Evolutionary conservation across 345 rosid genomes (phyloP), one percentile per base, ranked within the genome.

Genomic region (Physaria fendleri): DNA sequence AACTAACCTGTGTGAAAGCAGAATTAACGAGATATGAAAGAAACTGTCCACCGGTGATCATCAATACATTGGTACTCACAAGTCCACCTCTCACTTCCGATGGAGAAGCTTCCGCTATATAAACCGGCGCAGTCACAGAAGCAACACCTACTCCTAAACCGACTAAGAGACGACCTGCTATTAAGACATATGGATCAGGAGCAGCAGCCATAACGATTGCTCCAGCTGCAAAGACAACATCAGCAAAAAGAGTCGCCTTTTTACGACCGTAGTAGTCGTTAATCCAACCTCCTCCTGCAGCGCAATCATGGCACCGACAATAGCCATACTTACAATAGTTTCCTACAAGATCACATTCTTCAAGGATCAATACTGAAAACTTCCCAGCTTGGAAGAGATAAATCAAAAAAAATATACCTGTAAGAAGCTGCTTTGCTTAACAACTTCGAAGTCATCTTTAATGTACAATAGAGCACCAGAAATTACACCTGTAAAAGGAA

Each of bases 291-390:
- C 96, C 97, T 12, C 79, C 62, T 38, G 95, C 92, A 28, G 99
- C 99, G 69, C 99, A 17, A 89, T 59, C 1, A 93, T 81, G 4
- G 99, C 99, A 76, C 99, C 99, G 46, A 93, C 85, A 79, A 89
- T 53, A 48, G 97, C 96, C 99, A 93, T 93, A 72, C 99, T 89
- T 28, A 93, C 99, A 75, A 93, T 93, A 44, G 96, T 93, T 84
- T 93, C 99, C 99, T 93, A 83, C 71, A 65, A 39, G 28, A 40
- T 22, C 2, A 62, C 25, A 62, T 63, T 16, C 47, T 4, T 22
- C 38, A 55, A 8, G 8, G n/a, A 30, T 54, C 43, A 53, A 2
- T 28, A 35, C 56, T 20, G 5, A 16, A n/a, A n/a, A n/a, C n/a
- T n/a, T n/a, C n/a, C n/a, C n/a, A 32, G 10, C 18, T 49, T 29